A percentile compares a stretch with the other conserved stretches of the same genome.
Evolutionary conservation across 169 alveolate species (phyloP).

Genomic region (Plasmodium knowlesi): DNA sequence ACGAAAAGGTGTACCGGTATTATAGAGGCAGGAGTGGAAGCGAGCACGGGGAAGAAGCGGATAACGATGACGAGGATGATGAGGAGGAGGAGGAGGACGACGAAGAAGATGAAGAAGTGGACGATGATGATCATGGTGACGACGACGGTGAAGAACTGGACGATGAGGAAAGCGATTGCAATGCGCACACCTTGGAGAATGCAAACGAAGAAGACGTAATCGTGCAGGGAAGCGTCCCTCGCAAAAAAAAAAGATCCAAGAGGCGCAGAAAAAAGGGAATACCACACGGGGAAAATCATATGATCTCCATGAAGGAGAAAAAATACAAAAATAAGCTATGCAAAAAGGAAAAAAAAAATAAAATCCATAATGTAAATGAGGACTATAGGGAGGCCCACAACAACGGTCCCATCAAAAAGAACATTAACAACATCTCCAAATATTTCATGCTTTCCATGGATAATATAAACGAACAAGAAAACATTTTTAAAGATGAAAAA

Average conservation of each 20-base stretch:
- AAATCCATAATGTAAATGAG: constrained; percentile 2
- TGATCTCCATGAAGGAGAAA: not conserved
- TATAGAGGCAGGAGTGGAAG: not conserved
- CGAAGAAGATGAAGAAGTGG: not conserved
- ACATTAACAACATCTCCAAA: constrained; percentile 17
- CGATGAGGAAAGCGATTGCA: not conserved
- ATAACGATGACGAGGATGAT: not conserved
- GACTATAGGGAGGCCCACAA: not conserved
- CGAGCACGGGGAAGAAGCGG: not conserved
- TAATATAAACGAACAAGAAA: constrained; percentile 42
- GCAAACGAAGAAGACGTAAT: constrained; percentile 30
- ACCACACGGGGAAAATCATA: not conserved
- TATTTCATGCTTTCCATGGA: constrained; percentile 62
- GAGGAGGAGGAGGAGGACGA: constrained; percentile 8
- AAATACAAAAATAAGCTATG: not conserved
- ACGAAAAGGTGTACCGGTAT: constrained; percentile 39
- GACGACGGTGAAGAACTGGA: not conserved
- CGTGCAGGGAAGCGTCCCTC: not conserved
- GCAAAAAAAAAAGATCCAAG: not conserved
- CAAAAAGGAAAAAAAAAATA: constrained; percentile 8
- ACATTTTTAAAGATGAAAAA: constrained; percentile 66
- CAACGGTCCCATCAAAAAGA: not conserved
- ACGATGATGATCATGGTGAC: not conserved
- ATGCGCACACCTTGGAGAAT: not conserved
- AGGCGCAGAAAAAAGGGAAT: not conserved